A percentile compares a stretch with the other conserved stretches of the same genome.
Evolutionary conservation across 2,329 filamentous ascomycete species (phyloP).

Genomic region (Reticulascus tulasneorum): DNA sequence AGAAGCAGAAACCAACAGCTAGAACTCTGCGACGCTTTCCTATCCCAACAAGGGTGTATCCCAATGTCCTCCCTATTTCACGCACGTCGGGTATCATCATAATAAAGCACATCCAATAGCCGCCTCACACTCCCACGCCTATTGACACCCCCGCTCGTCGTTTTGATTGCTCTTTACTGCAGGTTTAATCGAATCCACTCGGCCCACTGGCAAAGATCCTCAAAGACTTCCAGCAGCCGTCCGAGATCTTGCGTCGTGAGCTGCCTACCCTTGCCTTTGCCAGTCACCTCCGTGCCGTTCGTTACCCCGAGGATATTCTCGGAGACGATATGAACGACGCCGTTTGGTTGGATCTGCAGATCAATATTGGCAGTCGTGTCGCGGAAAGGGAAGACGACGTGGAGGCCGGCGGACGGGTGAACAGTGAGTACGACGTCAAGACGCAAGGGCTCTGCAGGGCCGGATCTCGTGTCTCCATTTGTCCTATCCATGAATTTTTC

Average conservation of each 20-base stretch:
- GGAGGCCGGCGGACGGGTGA: slow-evolving; percentile 44
- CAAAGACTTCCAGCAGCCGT: slow-evolving; percentile 42
- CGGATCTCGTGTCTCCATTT: background rate
- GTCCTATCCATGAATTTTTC: slow-evolving; percentile 23
- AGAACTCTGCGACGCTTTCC: too few relatives aligned
- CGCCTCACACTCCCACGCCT: too few relatives aligned
- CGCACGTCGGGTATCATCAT: too few relatives aligned
- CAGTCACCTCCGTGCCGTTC: slow-evolving; percentile 10
- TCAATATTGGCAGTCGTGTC: slow-evolving; percentile 47
- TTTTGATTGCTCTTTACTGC: too few relatives aligned
- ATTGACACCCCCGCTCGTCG: too few relatives aligned
- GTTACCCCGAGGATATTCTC: slow-evolving; percentile 47
- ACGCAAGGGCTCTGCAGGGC: slow-evolving; percentile 19
- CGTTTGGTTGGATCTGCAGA: slow-evolving; percentile 57
- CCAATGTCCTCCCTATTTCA: too few relatives aligned
- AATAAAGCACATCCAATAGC: too few relatives aligned
- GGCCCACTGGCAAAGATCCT: slow-evolving; percentile 50
- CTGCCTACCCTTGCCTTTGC: slow-evolving; percentile 25
- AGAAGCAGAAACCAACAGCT: too few relatives aligned
- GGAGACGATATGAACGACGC: slow-evolving; percentile 51
- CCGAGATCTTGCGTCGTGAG: slow-evolving; percentile 40
- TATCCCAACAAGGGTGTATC: too few relatives aligned
- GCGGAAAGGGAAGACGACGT: slow-evolving; percentile 51
- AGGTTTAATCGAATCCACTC: slow-evolving; percentile 44
- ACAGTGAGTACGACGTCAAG: slow-evolving; percentile 52